Evolutionary conservation across 331 rosid species (phyloP).

Genomic region (Malus hybrid): DNA sequence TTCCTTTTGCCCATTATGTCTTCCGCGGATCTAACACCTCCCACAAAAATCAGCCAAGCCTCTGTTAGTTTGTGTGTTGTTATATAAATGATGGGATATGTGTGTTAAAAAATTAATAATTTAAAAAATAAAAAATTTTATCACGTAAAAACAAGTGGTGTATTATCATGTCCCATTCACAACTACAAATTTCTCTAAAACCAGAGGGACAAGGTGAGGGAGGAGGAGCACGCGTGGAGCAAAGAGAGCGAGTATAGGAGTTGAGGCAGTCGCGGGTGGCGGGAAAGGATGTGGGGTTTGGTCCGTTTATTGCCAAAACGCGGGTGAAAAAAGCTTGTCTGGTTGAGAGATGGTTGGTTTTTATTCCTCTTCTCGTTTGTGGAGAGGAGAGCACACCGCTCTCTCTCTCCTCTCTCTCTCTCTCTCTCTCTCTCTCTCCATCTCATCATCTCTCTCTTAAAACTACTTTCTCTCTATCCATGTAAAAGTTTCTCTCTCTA

Average conservation of each 20-base stretch:
- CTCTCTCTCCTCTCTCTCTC: slow-evolving; percentile 1
- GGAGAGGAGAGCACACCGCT: slow-evolving; percentile 67
- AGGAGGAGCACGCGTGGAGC: slow-evolving; percentile 9
- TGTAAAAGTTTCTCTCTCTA: slow-evolving; percentile 16
- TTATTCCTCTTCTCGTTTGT: slow-evolving; percentile 75
- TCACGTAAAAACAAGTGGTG: rapidly evolving
- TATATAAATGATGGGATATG: rapidly evolving
- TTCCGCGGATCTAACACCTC: too few species aligned
- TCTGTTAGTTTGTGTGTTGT: too few species aligned
- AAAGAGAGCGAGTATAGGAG: background rate
- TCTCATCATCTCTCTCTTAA: background rate
- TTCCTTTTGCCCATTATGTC: too few species aligned
- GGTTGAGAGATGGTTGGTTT: slow-evolving; percentile 43
- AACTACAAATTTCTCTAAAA: background rate
- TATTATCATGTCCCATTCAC: rapidly evolving
- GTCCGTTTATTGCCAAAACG: slow-evolving; percentile 15
- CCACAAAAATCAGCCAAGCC: too few species aligned
- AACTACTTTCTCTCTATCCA: slow-evolving; percentile 2
- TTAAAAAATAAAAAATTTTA: too few species aligned
- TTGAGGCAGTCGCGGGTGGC: background rate
- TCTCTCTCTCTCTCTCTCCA: slow-evolving; percentile 18
- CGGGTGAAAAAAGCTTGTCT: slow-evolving; percentile 29
- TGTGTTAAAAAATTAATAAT: too few species aligned
- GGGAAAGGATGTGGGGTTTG: background rate
- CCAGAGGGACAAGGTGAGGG: background rate